These are phyloP conservation scores for Odonthalia washingtoniensis DNA, from an alignment of 31 red algal species.

Conservation along the genomic window DNA sequence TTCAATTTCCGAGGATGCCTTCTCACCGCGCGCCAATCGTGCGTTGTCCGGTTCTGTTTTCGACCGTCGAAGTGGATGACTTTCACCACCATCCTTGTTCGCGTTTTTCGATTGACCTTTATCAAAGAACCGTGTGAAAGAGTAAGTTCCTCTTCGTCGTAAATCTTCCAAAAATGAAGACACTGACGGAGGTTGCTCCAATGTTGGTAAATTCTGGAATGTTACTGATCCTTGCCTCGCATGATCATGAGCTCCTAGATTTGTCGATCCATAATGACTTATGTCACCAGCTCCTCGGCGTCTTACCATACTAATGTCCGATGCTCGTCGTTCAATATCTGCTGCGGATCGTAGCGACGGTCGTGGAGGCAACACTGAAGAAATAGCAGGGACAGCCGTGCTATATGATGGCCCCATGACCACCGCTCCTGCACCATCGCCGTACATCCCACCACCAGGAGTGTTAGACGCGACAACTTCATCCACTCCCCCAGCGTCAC, in stretches of 20 bases:
- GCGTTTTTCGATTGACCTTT: background rate
- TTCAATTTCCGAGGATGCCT: no score
- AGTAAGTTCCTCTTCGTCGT: slow-evolving; percentile 43
- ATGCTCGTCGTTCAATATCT: slow-evolving; percentile 20
- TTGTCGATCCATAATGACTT: no score
- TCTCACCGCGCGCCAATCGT: slow-evolving; percentile 14
- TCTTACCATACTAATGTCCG: slow-evolving; percentile 22
- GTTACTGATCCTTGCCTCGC: slow-evolving; percentile 48
- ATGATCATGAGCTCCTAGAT: slow-evolving; percentile 9
- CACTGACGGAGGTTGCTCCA: slow-evolving; percentile 38
- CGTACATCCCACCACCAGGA: background rate
- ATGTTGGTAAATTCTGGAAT: slow-evolving; percentile 43
- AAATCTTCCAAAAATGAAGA: slow-evolving; percentile 48
- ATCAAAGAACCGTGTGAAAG: slow-evolving; percentile 44
- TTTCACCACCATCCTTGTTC: background rate
- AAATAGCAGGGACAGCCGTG: background rate
- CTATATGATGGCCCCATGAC: background rate
- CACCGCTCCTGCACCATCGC: background rate
- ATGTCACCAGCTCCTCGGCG: background rate
- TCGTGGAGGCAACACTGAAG: background rate
- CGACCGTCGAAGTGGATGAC: slow-evolving; percentile 1
- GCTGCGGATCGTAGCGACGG: background rate
- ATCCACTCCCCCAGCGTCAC: background rate
- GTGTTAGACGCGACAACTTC: background rate
- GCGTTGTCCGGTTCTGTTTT: slow-evolving; percentile 22